phyloP scores from a whole-genome alignment of 1,284 basidiomycete species.

The Pascua sp. region DNA sequence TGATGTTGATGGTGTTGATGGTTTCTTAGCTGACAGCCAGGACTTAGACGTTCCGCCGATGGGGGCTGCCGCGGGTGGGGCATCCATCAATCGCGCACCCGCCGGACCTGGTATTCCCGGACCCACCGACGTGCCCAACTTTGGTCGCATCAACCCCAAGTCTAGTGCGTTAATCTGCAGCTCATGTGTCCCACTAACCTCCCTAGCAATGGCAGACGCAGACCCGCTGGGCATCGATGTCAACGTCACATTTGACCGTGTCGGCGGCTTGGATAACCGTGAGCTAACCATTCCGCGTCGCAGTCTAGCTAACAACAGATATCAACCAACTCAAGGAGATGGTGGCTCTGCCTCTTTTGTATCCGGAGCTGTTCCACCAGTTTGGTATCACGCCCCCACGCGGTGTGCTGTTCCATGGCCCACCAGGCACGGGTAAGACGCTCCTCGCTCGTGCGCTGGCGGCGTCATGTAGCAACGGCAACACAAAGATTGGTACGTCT shows the following conservation, averaged over 20 bases:
- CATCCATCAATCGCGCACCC: conserved; percentile 45
- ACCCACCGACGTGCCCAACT: conserved; percentile 50
- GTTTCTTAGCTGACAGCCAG: conserved; percentile 4
- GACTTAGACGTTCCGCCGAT: not conserved
- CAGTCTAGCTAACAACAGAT: conserved; percentile 54
- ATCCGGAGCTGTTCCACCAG: conserved; percentile 95
- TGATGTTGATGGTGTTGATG: conserved; percentile 8
- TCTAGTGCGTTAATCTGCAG: conserved; percentile 19
- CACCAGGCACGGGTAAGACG: conserved; percentile 86
- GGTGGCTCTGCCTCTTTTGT: conserved; percentile 91
- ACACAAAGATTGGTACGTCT: conserved; percentile 64
- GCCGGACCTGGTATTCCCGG: conserved; percentile 72
- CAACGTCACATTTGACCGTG: conserved; percentile 92
- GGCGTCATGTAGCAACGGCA: conserved; percentile 84
- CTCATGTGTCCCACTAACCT: no score
- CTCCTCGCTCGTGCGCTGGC: conserved; percentile 89
- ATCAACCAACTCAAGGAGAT: conserved; percentile 98
- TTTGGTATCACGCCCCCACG: conserved; percentile 94
- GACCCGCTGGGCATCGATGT: conserved; percentile 93
- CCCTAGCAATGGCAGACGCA: conserved; percentile 77
- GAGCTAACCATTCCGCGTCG: conserved; percentile 31
- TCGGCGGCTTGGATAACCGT: conserved; percentile 90
- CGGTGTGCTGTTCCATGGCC: conserved; percentile 95
- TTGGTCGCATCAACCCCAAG: conserved; percentile 48
- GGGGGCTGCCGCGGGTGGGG: not conserved